These are phyloP conservation scores for Cutaneotrichosporon spelunceum DNA, from an alignment of 1,284 basidiomycete genomes.

Conservation along the genomic window DNA sequence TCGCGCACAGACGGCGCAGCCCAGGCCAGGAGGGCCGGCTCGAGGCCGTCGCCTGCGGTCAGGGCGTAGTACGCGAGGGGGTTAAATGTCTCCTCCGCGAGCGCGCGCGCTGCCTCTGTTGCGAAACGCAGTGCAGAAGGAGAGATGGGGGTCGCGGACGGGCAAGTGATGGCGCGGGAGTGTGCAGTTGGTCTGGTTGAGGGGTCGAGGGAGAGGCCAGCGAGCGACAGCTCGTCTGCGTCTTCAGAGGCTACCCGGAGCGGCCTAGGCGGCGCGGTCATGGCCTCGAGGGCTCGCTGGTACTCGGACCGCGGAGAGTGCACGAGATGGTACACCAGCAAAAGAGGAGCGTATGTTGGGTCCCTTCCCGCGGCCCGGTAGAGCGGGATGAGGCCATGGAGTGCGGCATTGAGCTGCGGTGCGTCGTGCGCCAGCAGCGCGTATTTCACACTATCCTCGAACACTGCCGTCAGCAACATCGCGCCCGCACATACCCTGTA, in stretches of 20 bases:
- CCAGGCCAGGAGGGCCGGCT: conserved; percentile 37
- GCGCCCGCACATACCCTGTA: conserved; percentile 36
- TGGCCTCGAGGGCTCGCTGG: conserved; percentile 2
- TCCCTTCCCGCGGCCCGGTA: conserved; percentile 32
- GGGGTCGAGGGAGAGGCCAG: neutral
- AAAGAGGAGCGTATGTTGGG: conserved; percentile 31
- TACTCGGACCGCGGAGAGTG: conserved; percentile 19
- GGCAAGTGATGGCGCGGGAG: neutral
- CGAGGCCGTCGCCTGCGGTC: conserved; percentile 17
- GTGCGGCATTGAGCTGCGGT: conserved; percentile 41
- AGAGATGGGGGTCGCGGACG: neutral
- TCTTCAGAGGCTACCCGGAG: neutral
- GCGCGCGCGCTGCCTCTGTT: conserved; percentile 16
- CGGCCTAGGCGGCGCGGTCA: conserved; percentile 6
- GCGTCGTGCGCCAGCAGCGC: conserved; percentile 41
- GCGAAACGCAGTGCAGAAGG: conserved; percentile 10
- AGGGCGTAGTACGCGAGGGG: conserved; percentile 32
- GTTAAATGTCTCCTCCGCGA: conserved; percentile 33
- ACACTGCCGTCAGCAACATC: conserved; percentile 29
- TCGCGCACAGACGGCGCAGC: conserved; percentile 30
- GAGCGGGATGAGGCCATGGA: conserved; percentile 46
- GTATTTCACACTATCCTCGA: conserved; percentile 43
- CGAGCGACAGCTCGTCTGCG: neutral
- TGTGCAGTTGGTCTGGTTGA: neutral
- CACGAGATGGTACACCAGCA: conserved; percentile 41